Base-by-base conservation (phyloP, 1,284 basidiomycete genomes). In the Naganishia liquefaciens region DNA sequence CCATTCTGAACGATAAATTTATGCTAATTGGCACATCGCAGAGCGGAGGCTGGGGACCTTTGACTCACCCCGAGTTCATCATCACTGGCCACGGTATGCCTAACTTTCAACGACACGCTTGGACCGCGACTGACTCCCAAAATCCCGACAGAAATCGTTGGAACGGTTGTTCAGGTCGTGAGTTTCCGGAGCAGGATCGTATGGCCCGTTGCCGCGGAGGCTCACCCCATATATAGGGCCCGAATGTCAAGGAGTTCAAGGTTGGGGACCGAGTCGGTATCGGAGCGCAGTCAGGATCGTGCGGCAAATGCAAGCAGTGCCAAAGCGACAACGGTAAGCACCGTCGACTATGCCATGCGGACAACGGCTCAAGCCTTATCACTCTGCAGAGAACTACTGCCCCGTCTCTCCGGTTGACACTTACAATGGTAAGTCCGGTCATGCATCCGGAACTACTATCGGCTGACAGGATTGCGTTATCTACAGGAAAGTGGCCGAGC, bases 401-500 rank as follows among this genome's bases (percentile, higher is more conserved):
- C 69, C 64, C 69, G 71, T 67, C 58, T 60, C 62, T 42, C 57
- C 60, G 44, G 69, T 69, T 27, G 65, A 68, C 54, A 69, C 70
- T n/a, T 69, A 69, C 68, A 67, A 63, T n/a, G 63, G 53, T 51
- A 30, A 49, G 49, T 44, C 9, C 49, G 13, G 10, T 17, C 50
- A 5, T 33, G 17, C 17, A 15, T 43, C 6, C 23, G 27, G 3
- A 28, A 21, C 54, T 17, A 37, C 13, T 37, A 37, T 21, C 25
- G n/a, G 28, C 39, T 46, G 21, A 50, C 21, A 28, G 62, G 52
- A 77, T 75, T 75, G 72, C 75, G 60, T 75, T 73, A 1, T 76
- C 82, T 76, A 78, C 84, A 71, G 72, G 73, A 21, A 79, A 80
- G 60, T 86, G 85, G 74, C 81, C 80, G 54, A 85, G 84, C 69